Base-by-base conservation (phyloP, 345 rosid genomes). In the Bruguiera sexangula region DNA sequence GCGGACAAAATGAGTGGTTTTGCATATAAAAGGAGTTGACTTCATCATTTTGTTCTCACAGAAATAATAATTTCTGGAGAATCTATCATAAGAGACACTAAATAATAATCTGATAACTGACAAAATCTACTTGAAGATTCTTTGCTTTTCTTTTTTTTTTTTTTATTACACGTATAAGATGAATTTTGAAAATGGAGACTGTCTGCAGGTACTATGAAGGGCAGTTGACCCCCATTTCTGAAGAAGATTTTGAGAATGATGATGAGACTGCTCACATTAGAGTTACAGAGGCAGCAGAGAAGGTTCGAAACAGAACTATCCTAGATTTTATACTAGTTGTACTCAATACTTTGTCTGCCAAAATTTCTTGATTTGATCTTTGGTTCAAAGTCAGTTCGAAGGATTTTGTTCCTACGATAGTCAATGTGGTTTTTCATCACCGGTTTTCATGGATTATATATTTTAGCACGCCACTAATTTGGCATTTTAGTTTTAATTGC, bases 151-250 rank as follows among this genome's bases (percentile, higher is more conserved):
- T 2, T 1, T 56, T 22, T 56, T 24, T 8, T 26, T 8, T n/a
- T 9, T 56, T 54, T 15, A 15, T 32, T 24, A 24, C 27, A 26
- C 34, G 9, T 50, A 37, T 5, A 31, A 72, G 69, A 65, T 39
- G 58, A 8, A 15, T 31, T 64, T 59, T 50, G n/a, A 31, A 26
- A 60, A 30, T 39, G 60, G 29, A 9, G 26, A 59, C 24, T 54
- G 24, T 60, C n/a, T 81, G 62, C 79, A 95, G 99, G 82, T 92
- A 95, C 73, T 95, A 81, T 83, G 93, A 85, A 81, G 97, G 97
- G 55, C 88, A 92, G 82, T 73, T 95, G 62, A 77, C 92, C 78
- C 80, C 91, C 65, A 79, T 86, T 71, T 80, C 89, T 60, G 98
- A 89, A 75, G 73, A 74, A 31, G 85, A 84, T 71, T 71, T 72